Conservation (phyloP, 768 basidiomycete genomes). For the Agaricus subrufescens region DNA sequence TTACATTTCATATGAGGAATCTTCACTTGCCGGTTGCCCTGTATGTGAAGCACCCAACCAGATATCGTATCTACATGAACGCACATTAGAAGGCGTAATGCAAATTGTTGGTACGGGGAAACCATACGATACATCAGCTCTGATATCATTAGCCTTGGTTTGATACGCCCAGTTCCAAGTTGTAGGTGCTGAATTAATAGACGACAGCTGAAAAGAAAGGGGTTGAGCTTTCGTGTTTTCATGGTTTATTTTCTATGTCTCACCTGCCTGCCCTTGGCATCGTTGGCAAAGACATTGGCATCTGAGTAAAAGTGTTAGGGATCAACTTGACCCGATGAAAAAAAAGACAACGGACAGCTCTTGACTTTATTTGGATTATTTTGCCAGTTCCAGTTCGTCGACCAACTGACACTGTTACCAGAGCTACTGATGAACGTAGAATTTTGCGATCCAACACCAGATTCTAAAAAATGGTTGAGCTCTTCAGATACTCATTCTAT, state of each 20-base stretch:
- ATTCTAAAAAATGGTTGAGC: slow-evolving; percentile 18
- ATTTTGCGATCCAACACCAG: slow-evolving; percentile 44
- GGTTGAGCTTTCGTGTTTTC: background rate
- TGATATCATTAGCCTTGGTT: slow-evolving; percentile 36
- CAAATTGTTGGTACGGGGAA: background rate
- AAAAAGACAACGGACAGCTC: slow-evolving; percentile 36
- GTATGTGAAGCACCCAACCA: slow-evolving; percentile 42
- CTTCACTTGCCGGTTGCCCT: slow-evolving; percentile 38
- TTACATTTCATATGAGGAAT: slow-evolving; percentile 52
- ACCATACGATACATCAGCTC: slow-evolving; percentile 41
- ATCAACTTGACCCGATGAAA: background rate
- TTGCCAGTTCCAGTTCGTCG: slow-evolving; percentile 49
- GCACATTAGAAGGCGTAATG: background rate
- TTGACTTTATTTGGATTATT: slow-evolving; percentile 48
- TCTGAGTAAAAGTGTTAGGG: slow-evolving; percentile 22
- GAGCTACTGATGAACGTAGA: slow-evolving; percentile 39
- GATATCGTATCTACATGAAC: slow-evolving; percentile 40
- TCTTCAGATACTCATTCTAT: background rate
- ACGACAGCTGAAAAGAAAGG: slow-evolving; percentile 26
- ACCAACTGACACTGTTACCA: slow-evolving; percentile 43
- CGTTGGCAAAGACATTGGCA: slow-evolving; percentile 43
- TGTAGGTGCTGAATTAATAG: slow-evolving; percentile 41
- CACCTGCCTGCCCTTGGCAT: slow-evolving; percentile 46
- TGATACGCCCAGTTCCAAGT: slow-evolving; percentile 48
- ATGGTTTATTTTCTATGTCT: background rate